These are phyloP conservation scores for Sarocladium strictum DNA, from an alignment of 2,329 filamentous ascomycete genomes.

Conservation along the genomic window DNA sequence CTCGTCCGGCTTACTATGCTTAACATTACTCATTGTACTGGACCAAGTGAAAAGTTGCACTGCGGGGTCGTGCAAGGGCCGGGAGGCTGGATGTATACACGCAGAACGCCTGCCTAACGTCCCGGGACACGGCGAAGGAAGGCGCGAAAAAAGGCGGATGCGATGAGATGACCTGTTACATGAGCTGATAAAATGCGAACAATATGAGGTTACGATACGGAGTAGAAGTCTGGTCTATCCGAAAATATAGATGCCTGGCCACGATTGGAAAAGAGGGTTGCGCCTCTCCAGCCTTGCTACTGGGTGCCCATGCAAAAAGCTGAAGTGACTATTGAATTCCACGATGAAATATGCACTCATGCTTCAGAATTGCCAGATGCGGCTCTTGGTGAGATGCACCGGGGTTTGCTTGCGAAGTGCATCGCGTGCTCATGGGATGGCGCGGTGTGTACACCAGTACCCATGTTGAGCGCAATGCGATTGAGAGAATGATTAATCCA, in stretches of 20 bases:
- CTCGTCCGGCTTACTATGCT: neutral
- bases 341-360: neutral
- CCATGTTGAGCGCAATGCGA: no score
- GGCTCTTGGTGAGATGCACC: no score
- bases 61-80: neutral
- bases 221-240: neutral
- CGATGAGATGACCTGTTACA: neutral
- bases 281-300: no score
- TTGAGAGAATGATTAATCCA: no score
- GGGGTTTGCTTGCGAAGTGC: no score
- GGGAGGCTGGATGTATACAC: neutral
- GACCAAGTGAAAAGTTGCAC: neutral
- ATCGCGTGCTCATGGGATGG: no score
- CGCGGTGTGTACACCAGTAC: no score
- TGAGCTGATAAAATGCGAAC: neutral
- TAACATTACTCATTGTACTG: neutral
- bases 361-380: no score
- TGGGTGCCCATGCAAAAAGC: no score
- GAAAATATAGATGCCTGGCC: conserved; percentile 1
- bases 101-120: neutral
- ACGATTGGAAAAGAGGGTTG: no score
- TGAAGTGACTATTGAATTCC: no score
- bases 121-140: neutral
- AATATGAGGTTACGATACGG: neutral
- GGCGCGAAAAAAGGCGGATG: neutral